These are phyloP conservation scores for Aspergillus cristatus DNA, from an alignment of 495 filamentous ascomycete species.

Conservation along the genomic window DNA sequence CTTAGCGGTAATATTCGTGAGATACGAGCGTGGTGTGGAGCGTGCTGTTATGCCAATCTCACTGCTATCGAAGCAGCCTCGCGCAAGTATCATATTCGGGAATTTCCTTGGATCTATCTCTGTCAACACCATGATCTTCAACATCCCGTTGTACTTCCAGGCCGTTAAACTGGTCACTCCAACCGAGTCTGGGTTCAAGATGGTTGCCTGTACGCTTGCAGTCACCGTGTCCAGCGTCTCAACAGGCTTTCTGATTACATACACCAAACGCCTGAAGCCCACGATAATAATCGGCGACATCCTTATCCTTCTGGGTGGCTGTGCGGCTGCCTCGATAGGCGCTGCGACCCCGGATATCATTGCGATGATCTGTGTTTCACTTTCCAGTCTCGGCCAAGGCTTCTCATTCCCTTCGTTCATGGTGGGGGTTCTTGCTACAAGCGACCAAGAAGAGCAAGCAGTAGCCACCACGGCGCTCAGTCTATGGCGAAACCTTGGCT, in stretches of 20 bases:
- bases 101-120: conserved; percentile 58
- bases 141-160: conserved; percentile 74
- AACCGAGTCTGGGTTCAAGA: conserved; percentile 60
- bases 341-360: conserved; percentile 44
- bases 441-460: conserved; percentile 61
- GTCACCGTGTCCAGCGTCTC: conserved; percentile 50
- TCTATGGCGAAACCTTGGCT: conserved; percentile 58
- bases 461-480: conserved; percentile 64
- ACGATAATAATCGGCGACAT: conserved; percentile 49
- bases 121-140: conserved; percentile 64
- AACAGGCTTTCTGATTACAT: conserved; percentile 63
- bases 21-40: conserved; percentile 49
- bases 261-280: conserved; percentile 53
- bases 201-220: conserved; percentile 51
- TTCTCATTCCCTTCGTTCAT: conserved; percentile 56
- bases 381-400: conserved; percentile 53
- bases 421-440: conserved; percentile 59
- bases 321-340: conserved; percentile 41
- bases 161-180: conserved; percentile 64
- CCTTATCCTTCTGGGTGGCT: conserved; percentile 45
- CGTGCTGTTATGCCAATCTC: conserved; percentile 65
- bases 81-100: conserved; percentile 57
- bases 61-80: conserved; percentile 49
- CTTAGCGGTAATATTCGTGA: conserved; percentile 49
- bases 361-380: conserved; percentile 56